Evolutionary conservation across 2,329 filamentous ascomycete species (phyloP).

Genomic region (Coniella lustricola): DNA sequence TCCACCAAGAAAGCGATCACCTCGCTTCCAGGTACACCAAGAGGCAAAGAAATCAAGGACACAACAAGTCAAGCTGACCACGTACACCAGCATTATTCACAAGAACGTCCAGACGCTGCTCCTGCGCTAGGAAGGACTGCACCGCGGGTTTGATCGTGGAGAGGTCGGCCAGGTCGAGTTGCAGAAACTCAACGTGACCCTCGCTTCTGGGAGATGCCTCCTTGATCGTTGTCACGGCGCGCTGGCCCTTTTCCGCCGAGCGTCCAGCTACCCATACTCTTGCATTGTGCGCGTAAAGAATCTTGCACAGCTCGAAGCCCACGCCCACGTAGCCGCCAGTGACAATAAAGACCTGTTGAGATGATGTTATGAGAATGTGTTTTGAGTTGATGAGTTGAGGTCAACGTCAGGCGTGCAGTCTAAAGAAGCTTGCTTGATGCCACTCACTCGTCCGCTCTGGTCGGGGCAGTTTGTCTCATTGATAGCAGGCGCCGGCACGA

Average conservation of each 20-base stretch:
- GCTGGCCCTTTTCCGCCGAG: not conserved
- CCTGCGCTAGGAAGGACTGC: not conserved
- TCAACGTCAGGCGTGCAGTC: too few species aligned
- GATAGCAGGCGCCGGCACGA: slow-evolving; percentile 17
- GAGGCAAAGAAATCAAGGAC: not conserved
- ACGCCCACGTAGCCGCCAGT: slow-evolving; percentile 29
- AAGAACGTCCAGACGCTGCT: slow-evolving; percentile 6
- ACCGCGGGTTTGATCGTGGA: slow-evolving; percentile 3
- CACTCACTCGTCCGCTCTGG: slow-evolving; percentile 19
- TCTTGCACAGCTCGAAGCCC: slow-evolving; percentile 38
- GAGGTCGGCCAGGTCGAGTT: slow-evolving; percentile 9
- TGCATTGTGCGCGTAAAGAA: slow-evolving; percentile 41
- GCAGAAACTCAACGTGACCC: not conserved
- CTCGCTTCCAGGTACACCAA: too few species aligned
- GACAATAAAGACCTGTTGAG: slow-evolving; percentile 28
- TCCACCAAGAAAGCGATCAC: too few species aligned
- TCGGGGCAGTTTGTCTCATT: slow-evolving; percentile 23
- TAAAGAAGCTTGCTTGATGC: too few species aligned
- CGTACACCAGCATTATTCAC: slow-evolving; percentile 14
- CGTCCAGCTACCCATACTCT: slow-evolving; percentile 43
- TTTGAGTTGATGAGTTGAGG: too few species aligned
- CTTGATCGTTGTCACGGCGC: not conserved
- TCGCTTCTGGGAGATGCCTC: not conserved
- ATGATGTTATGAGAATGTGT: not conserved
- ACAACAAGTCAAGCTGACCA: slow-evolving; percentile 16